Evolutionary conservation across 441 rosid species (phyloP).

Genomic region (Erodium moschatum): DNA sequence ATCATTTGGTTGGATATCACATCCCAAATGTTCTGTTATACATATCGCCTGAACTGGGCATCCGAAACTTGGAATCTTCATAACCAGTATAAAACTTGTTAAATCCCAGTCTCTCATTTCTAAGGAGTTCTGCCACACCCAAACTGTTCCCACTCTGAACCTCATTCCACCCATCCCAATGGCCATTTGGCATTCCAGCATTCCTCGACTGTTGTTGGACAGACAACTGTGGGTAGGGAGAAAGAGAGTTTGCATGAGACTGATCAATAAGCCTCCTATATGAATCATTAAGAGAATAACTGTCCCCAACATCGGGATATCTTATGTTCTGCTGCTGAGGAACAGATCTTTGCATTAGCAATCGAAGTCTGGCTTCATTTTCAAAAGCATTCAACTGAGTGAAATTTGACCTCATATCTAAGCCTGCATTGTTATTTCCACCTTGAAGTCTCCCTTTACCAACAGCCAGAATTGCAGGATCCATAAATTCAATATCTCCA

Average conservation of each 20-base stretch:
- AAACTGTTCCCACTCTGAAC: constrained; percentile 49
- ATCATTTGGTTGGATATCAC: constrained; percentile 32
- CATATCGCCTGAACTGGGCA: constrained; percentile 61
- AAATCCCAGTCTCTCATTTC: constrained; percentile 66
- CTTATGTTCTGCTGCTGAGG: constrained; percentile 49
- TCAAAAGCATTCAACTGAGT: constrained; percentile 44
- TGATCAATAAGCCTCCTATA: constrained; percentile 66
- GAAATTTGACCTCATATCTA: constrained; percentile 48
- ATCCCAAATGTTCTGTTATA: constrained; percentile 72
- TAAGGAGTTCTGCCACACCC: constrained; percentile 54
- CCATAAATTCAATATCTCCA: constrained; percentile 68
- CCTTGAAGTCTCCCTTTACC: constrained; percentile 71
- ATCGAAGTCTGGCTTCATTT: constrained; percentile 54
- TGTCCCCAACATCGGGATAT: constrained; percentile 43
- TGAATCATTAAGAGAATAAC: constrained; percentile 46
- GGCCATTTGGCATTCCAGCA: constrained; percentile 57
- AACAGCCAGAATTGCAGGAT: constrained; percentile 93
- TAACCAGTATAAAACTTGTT: constrained; percentile 50
- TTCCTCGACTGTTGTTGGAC: constrained; percentile 50
- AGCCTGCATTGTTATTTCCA: constrained; percentile 39
- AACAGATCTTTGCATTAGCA: constrained; percentile 61
- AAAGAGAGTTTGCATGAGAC: constrained; percentile 40
- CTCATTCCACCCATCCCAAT: constrained; percentile 76
- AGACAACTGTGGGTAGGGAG: constrained; percentile 39
- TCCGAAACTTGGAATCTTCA: constrained; percentile 65